Percentiles rank a stretch among this genome's conserved stretches.
Evolutionary conservation across 2,329 filamentous ascomycete genomes (phyloP).

Genomic region (Paradendryphiella salina): DNA sequence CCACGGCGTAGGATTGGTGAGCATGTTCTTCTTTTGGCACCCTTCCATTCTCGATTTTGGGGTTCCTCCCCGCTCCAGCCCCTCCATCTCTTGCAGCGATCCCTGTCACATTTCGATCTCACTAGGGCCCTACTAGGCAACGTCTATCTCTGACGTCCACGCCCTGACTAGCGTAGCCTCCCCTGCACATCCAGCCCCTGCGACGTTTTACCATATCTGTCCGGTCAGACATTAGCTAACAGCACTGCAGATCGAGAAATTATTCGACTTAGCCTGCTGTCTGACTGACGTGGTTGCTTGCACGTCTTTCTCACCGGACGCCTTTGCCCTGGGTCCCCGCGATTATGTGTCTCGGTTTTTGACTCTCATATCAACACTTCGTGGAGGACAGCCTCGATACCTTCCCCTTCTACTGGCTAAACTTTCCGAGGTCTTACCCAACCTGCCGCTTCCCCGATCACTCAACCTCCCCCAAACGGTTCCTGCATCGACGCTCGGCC

Average conservation of each 20-base stretch:
- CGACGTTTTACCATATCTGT: constrained; percentile 22
- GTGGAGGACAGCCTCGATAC: constrained; percentile 76
- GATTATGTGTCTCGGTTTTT: constrained; percentile 72
- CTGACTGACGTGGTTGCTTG: constrained; percentile 73
- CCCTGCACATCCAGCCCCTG: constrained; percentile 17
- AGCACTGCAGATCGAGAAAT: constrained; percentile 67
- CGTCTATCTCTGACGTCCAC: constrained; percentile 36
- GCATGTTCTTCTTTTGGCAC: constrained; percentile 38
- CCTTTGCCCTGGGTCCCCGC: constrained; percentile 63
- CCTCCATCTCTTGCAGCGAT: constrained; percentile 22
- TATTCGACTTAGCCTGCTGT: constrained; percentile 75
- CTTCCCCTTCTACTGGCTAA: constrained; percentile 76
- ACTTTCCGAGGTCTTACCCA: constrained; percentile 70
- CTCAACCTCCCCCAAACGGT: constrained; percentile 38
- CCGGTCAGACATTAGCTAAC: constrained; percentile 31
- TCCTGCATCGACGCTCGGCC: constrained; percentile 34
- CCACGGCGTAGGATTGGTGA: constrained; percentile 71
- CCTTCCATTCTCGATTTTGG: constrained; percentile 17
- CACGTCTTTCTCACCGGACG: constrained; percentile 57
- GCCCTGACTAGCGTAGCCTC: constrained; percentile 23
- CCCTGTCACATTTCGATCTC: constrained; percentile 28
- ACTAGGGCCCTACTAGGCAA: constrained; percentile 31
- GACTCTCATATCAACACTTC: constrained; percentile 68
- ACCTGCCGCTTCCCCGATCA: constrained; percentile 44
- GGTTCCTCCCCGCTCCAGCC: constrained; percentile 21